Evolutionary conservation across 495 filamentous ascomycete species (phyloP), one percentile per base, ranked within the genome.

Genomic region (Penicillium mononematosum): DNA sequence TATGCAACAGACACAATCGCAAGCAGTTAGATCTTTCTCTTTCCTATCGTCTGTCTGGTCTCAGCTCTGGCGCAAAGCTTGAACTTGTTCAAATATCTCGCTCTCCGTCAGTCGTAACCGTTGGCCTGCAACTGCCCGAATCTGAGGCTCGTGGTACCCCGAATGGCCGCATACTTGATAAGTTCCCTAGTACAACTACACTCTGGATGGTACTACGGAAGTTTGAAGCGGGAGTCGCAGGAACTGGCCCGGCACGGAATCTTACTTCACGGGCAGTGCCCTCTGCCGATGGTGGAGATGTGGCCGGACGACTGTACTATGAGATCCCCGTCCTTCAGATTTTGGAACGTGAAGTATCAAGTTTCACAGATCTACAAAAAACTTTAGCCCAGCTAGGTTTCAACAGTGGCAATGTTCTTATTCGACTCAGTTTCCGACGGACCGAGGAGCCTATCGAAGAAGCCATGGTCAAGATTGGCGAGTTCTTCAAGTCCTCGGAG

Each of bases 171-270:
- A 74, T 94, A 55, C 81, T 82, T 29, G 86, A 94, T 64, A 95
- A 94, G 68, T 87, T 96, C 46, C 82, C 91, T 1, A 92, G 86
- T 68, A 86, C 88, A 53, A 91, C 89, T 32, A 87, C 88, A 14
- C 63, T 98, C 66, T 98, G 95, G 95, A 77, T 88, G 48, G 75
- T 97, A 22, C 70, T 98, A 45, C 88, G 93, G 49, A 89, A 89
- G 63, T 96, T 97, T 64, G 94, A 98, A 72, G 83, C 80, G 47
- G 79, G 81, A 25, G 81, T 78, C 48, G 79, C 81, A 36, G 80
- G 81, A 42, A 76, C 70, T 49, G 76, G 81, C 38, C 79, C 68
- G 12, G 81, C 81, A 50, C 66, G 72, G 29, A 95, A 96, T 63
- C 82, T 97, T 61, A 98, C 94, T 0, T 91, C 83, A 25, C 77